Base-by-base conservation (phyloP, 169 alveolate species). In the Cyclospora cayetanensis region DNA sequence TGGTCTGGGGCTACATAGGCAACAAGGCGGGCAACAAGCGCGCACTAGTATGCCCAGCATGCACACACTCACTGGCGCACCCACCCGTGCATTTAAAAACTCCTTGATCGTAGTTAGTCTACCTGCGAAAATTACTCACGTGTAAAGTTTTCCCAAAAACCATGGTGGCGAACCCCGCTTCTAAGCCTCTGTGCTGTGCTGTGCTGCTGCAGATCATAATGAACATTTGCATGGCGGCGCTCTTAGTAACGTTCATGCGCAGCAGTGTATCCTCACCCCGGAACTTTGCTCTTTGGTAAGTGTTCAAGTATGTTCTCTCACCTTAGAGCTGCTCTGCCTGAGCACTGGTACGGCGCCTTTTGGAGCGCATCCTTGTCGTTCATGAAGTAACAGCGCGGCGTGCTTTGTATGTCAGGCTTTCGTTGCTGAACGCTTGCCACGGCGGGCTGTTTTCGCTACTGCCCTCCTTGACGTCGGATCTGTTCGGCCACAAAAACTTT, bases 401-500 rank as follows among this genome's bases (percentile, higher is more conserved):
- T 50, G 2, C 22, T 20, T 63, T 79, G 34, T 29, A 0, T 1
- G 12, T 41, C 90, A 89, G 93, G 72, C 80, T 89, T 25, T 43
- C 83, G 52, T 15, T 76, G 60, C 66, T 89, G 25, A 41, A 89
- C 70, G 74, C 85, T 3, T 89, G 93, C 53, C 89, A 89, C 68
- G 93, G 93, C 4, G 93, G 93, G 37, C 55, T 53, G 68, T 94
- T 94, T 82, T 88, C 96, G 20, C 74, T 94, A 50, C 90, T 94
- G 63, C 96, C 96, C 22, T 92, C 96, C 25, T 65, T 94, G 35
- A 92, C 95, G 63, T 92, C 94, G 53, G 95, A 94, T 80, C 84
- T 93, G 50, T 94, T 94, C 82, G 96, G 96, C 29, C 88, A 89
- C 18, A 92, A 87, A 43, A 92, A 94, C 52, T 93, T 94, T 60